phyloP scores from a whole-genome alignment of 805 yeast genomes.

The Clavispora asparagi region DNA sequence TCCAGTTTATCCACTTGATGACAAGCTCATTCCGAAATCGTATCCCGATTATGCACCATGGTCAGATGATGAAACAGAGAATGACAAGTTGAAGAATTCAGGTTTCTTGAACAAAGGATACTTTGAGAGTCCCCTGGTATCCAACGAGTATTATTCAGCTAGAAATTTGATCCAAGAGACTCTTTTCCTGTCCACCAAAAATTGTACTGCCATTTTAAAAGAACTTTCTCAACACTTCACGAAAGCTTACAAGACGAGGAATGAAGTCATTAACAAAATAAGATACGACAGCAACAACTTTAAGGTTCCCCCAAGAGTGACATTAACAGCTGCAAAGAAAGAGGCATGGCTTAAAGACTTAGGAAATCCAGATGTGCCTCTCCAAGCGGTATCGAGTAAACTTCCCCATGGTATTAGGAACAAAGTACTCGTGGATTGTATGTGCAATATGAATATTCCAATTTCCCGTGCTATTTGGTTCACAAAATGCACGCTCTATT shows the following conservation, averaged over 20 bases:
- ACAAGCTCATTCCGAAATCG: constrained; percentile 11
- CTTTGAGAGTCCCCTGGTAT: constrained; percentile 55
- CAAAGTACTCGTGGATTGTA: constrained; percentile 65
- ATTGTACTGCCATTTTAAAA: constrained; percentile 29
- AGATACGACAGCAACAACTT: constrained; percentile 36
- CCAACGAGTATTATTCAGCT: constrained; percentile 68
- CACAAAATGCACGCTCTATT: constrained; percentile 78
- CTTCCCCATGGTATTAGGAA: constrained; percentile 89
- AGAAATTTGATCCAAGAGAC: constrained; percentile 52
- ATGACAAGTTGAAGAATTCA: constrained; percentile 44
- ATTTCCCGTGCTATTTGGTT: constrained; percentile 85
- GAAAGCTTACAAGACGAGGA: constrained; percentile 32
- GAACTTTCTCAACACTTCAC: constrained; percentile 37
- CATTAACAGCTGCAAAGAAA: constrained; percentile 78
- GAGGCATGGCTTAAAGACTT: constrained; percentile 84
- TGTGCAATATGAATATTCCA: constrained; percentile 65
- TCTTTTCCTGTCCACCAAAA: constrained; percentile 30
- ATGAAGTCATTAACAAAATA: constrained; percentile 37
- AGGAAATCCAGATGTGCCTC: constrained; percentile 61
- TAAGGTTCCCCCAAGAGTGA: constrained; percentile 84
- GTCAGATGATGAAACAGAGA: constrained; percentile 32
- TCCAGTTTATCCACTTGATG: constrained; percentile 32
- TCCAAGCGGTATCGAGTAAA: constrained; percentile 64
- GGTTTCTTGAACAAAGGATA: constrained; percentile 63
- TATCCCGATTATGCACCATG: constrained; percentile 76